These are phyloP conservation scores for Margaritispora aquatica DNA, from an alignment of 495 filamentous ascomycete species.

Conservation along the genomic window DNA sequence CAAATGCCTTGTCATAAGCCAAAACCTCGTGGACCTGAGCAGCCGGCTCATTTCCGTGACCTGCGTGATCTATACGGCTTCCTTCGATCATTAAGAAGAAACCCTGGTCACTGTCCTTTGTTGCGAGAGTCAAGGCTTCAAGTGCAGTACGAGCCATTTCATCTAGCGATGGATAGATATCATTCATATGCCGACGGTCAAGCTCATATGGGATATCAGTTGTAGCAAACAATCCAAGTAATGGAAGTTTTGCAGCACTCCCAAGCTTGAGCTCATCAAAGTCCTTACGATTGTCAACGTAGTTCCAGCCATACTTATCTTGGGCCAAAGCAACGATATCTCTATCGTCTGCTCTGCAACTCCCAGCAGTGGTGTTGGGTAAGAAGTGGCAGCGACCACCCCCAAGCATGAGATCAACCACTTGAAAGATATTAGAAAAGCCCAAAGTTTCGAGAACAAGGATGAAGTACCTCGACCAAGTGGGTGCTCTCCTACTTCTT, in stretches of 20 bases:
- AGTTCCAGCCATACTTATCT: constrained; percentile 69
- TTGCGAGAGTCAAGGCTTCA: constrained; percentile 72
- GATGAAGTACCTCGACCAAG: constrained; percentile 50
- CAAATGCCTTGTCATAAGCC: constrained; percentile 83
- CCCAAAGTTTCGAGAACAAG: background rate
- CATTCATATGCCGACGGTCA: constrained; percentile 70
- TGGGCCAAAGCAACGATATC: constrained; percentile 23
- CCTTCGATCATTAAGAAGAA: constrained; percentile 99
- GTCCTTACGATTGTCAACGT: constrained; percentile 61
- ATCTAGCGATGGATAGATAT: constrained; percentile 79
- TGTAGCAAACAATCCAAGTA: constrained; percentile 80
- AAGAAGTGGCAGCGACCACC: constrained; percentile 93
- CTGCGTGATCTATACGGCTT: constrained; percentile 91
- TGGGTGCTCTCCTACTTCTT: constrained; percentile 81
- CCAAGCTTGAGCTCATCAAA: constrained; percentile 74
- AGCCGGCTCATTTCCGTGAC: constrained; percentile 89
- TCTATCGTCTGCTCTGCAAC: constrained; percentile 52
- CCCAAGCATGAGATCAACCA: constrained; percentile 87
- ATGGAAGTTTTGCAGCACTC: constrained; percentile 65
- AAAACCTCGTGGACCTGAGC: constrained; percentile 93
- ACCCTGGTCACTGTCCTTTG: constrained; percentile 76
- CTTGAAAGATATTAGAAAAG: constrained; percentile 15
- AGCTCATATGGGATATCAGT: constrained; percentile 88
- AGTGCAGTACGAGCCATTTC: constrained; percentile 88
- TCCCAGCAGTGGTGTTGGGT: constrained; percentile 65